Conservation (phyloP, 331 rosid species). For the Arachis monticola region DNA sequence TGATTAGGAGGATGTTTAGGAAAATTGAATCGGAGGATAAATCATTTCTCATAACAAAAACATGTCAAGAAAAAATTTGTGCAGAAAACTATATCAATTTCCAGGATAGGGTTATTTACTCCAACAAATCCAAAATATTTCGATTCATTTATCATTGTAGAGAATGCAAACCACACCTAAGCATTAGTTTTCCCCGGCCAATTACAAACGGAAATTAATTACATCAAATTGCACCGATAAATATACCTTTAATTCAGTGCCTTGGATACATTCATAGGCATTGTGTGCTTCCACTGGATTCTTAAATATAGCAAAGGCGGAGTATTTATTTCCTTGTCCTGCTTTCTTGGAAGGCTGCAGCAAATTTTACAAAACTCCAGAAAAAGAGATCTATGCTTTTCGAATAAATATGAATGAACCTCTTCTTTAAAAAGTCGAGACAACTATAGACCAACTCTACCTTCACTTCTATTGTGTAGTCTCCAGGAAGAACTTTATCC, state of each 20-base stretch:
- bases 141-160: conserved; percentile 1
- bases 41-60: background rate
- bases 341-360: conserved; percentile 57
- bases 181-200: conserved; percentile 20
- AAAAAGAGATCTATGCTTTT: conserved; percentile 23
- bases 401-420: conserved; percentile 19
- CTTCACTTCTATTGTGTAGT: conserved; percentile 62
- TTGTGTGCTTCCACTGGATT: conserved; percentile 59
- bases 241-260: conserved; percentile 59
- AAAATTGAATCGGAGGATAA: too few species aligned
- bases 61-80: background rate
- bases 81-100: conserved; percentile 19
- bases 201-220: background rate
- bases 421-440: background rate
- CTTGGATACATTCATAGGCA: conserved; percentile 64
- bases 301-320: conserved; percentile 65
- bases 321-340: conserved; percentile 50
- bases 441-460: conserved; percentile 45
- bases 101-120: conserved; percentile 14
- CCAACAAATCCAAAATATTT: conserved; percentile 3
- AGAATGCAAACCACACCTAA: conserved; percentile 1
- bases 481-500: conserved; percentile 56
- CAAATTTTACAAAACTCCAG: conserved; percentile 46
- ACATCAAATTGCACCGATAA: conserved; percentile 9
- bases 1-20: too few species aligned